Base-by-base conservation (phyloP, 2,329 filamentous ascomycete species). In the Aspergillus thermomutatus region DNA sequence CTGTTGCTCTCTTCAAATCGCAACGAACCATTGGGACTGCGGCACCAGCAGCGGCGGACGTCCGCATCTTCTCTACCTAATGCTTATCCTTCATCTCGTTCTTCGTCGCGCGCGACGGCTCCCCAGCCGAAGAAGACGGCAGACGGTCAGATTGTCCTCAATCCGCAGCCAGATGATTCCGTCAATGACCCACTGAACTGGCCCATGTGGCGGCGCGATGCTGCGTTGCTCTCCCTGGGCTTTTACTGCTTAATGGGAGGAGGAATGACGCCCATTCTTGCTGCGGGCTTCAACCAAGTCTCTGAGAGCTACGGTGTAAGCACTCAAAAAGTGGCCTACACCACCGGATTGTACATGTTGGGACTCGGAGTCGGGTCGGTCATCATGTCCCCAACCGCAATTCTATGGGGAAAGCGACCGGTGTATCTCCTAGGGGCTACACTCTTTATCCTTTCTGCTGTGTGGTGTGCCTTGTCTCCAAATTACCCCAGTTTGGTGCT, bases 201-300 rank as follows among this genome's bases (percentile, higher is more conserved):
- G 93, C 87, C 90, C 0, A 77, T 82, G 6, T 91, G 90, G 87
- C 84, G 91, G 43, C 82, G 93, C 72, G 91, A 97, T 72, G 73
- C 82, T 25, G 91, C 93, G 0, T 76, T 97, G 60, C 66, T 96
- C 0, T 93, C 89, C 0, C 79, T 97, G 3, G 93, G 93, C 1
- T 88, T 96, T 67, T 96, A 96, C 74, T 96, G 92, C 73, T 89
- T 97, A 86, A 76, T 97, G 19, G 93, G 93, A 54, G 93, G 93
- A 43, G 93, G 93, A 46, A 95, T 96, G 79, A 97, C 92, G 0
- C 90, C 94, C 0, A 80, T 97, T 28, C 81, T 97, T 19, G 92
- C 93, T 0, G 93, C 94, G 9, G 93, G 92, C 11, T 97, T 97
- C 77, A 87, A 86, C 31, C 80, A 95, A 46, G 89, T 97, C 11